Conservation (phyloP, 2,329 filamentous ascomycete genomes). For the Ceratocystis eucalypticola region DNA sequence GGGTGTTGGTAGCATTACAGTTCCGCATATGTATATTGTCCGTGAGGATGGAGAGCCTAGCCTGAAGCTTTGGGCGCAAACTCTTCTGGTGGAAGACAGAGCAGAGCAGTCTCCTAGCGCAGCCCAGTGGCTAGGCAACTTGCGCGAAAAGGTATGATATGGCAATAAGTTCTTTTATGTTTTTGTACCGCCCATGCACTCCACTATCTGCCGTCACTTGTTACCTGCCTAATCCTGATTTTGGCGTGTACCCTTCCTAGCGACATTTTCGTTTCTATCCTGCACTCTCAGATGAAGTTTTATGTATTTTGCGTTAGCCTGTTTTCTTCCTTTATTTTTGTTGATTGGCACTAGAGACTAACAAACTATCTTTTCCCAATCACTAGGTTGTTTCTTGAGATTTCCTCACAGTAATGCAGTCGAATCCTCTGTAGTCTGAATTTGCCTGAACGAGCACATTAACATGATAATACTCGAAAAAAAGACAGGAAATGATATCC, state of each 20-base stretch:
- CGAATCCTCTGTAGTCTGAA: background rate
- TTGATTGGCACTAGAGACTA: background rate
- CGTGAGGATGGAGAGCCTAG: slow-evolving; percentile 93
- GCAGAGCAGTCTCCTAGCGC: slow-evolving; percentile 89
- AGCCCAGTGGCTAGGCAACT: slow-evolving; percentile 78
- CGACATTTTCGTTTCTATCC: background rate
- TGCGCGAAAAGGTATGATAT: slow-evolving; percentile 75
- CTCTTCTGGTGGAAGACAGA: slow-evolving; percentile 83
- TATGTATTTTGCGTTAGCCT: background rate
- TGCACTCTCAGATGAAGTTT: background rate
- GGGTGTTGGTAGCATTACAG: slow-evolving; percentile 82
- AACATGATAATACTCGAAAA: slow-evolving; percentile 5
- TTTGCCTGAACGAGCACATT: background rate
- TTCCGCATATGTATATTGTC: slow-evolving; percentile 85
- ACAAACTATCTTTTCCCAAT: background rate
- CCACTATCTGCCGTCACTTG: background rate
- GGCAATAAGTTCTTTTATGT: background rate
- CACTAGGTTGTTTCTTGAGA: slow-evolving; percentile 17
- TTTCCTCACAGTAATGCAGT: background rate
- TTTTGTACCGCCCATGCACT: background rate
- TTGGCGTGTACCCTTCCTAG: background rate
- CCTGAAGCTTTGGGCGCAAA: slow-evolving; percentile 92
- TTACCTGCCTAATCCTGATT: background rate
- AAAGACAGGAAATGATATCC: background rate
- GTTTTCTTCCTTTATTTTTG: background rate